Base-by-base conservation (phyloP, 78 protist genomes). In the Protostelium mycophagum region DNA sequence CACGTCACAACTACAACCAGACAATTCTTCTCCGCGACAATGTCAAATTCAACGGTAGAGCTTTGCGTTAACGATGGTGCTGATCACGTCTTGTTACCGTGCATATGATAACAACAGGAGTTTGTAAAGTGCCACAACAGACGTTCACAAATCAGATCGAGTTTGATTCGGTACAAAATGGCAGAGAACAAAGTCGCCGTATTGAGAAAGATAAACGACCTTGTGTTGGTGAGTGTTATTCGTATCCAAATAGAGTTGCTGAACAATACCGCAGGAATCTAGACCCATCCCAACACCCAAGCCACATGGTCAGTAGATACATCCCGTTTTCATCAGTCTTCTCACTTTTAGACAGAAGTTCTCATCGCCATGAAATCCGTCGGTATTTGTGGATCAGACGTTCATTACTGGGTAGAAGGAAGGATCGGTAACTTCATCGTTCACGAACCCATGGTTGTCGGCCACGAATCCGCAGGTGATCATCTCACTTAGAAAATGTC, bases 361-460 rank as follows among this genome's bases (percentile, higher is more conserved):
- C 90, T 87, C 38, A 29, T 94, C 35, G 91, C 83, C 35, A 91
- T 94, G 92, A 83, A 88, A 28, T 23, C 39, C 25, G 93, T 94
- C 38, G 96, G 96, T 38, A 90, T 94, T 51, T 94, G 96, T 88
- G 96, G 94, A 35, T 88, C 92, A 10, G 96, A 94, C 85, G 92
- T 89, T 28, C 95, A 94, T 87, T 94, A 94, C 92, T 89, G 10
- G 51, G 1, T 0, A 36, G 90, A 88, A 63, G 96, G 96, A 0
- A 1, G 85, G n/a, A 90, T 93, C 38, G 90, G 93, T 1, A 35
- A 88, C 36, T 93, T 93, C 35, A 84, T 90, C 35, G 28, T 89
- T 38, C 1, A 39, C 25, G 73, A 5, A 35, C 92, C 92, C 28
- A 93, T 93, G 94, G 63, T 93, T 34, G 87, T 93, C 38, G 95